Conservation (phyloP, 1,284 basidiomycete species). For the Chondrostereum purpureum region DNA sequence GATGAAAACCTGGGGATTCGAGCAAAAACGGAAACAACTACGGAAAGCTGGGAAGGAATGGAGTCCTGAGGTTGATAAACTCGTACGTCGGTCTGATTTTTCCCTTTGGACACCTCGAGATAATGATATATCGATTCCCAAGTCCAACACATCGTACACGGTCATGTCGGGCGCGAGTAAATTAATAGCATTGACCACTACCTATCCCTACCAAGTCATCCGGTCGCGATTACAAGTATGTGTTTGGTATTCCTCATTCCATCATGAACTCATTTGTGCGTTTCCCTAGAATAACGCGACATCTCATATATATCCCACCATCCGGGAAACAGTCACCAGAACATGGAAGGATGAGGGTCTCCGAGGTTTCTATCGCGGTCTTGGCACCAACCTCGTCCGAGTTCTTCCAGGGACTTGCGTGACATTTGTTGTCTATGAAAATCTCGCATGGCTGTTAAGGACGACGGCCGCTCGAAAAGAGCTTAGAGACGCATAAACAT, state of each 20-base stretch:
- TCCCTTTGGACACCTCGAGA: background rate
- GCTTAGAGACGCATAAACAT: no score
- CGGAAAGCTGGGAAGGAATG: slow-evolving; percentile 55
- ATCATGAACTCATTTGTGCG: background rate
- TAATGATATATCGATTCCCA: slow-evolving; percentile 3
- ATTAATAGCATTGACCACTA: slow-evolving; percentile 75
- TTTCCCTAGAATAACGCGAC: slow-evolving; percentile 52
- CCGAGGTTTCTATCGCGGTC: slow-evolving; percentile 89
- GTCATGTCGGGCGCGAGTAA: slow-evolving; percentile 91
- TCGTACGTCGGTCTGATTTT: slow-evolving; percentile 50
- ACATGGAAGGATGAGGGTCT: slow-evolving; percentile 82
- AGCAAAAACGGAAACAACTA: slow-evolving; percentile 61
- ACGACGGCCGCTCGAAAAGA: slow-evolving; percentile 45
- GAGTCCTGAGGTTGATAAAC: slow-evolving; percentile 72
- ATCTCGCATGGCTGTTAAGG: slow-evolving; percentile 79
- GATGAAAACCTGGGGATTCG: slow-evolving; percentile 87
- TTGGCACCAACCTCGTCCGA: slow-evolving; percentile 93
- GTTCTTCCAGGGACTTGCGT: slow-evolving; percentile 97
- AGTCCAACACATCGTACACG: slow-evolving; percentile 93
- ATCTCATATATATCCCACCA: slow-evolving; percentile 68
- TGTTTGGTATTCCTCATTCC: no score
- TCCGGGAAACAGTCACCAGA: slow-evolving; percentile 71
- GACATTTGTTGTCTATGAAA: slow-evolving; percentile 98
- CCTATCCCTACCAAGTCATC: slow-evolving; percentile 98
- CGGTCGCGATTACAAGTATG: slow-evolving; percentile 88